Conservation (phyloP, 441 rosid genomes). For the Metrosideros polymorpha region DNA sequence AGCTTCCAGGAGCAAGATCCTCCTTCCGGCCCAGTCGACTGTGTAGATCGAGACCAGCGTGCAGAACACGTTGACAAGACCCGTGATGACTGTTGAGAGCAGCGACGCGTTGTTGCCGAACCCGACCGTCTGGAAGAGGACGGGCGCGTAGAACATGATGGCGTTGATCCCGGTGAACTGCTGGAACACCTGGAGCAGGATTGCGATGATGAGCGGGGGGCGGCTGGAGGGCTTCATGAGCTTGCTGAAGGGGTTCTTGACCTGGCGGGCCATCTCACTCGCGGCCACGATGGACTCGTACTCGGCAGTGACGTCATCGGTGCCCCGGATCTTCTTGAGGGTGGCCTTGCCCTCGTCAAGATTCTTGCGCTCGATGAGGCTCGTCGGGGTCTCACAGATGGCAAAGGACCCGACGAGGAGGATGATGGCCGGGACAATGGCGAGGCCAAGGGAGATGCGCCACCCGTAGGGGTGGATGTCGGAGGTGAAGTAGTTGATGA, state of each 20-base stretch:
- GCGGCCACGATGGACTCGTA: neutral
- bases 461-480: neutral
- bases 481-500: neutral
- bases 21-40: neutral
- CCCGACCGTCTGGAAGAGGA: neutral
- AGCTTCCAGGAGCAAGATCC: neutral
- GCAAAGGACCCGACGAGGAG: neutral
- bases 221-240: neutral
- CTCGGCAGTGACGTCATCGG: neutral
- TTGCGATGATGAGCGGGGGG: neutral
- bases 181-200: conserved; percentile 1
- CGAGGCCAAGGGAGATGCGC: conserved; percentile 1
- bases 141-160: conserved; percentile 4
- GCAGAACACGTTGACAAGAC: conserved; percentile 1
- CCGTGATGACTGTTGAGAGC: neutral
- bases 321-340: neutral
- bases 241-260: neutral
- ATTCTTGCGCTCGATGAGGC: neutral
- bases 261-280: neutral
- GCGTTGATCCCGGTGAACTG: conserved; percentile 5
- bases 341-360: neutral
- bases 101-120: neutral
- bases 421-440: neutral
- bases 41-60: neutral
- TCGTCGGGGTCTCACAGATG: neutral